A percentile compares a stretch with the other conserved stretches of the same genome.
These are phyloP conservation scores for Rhododendron griersonianum DNA, from an alignment of 148 eudicot genomes.

Conservation along the genomic window DNA sequence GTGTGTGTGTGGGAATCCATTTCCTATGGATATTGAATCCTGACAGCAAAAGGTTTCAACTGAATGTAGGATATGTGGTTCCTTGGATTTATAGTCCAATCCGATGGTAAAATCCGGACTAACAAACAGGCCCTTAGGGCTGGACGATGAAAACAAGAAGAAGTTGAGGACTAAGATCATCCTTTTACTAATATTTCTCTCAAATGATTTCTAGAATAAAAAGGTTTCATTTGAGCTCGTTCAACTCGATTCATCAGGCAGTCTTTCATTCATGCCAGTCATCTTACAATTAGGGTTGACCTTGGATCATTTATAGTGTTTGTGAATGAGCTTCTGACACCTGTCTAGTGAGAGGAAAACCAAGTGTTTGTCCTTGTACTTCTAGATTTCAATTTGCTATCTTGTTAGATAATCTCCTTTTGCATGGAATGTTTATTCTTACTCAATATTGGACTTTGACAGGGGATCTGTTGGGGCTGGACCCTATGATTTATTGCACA, in stretches of 20 bases:
- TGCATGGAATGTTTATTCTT: neutral
- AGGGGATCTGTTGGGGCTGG: constrained; percentile 27
- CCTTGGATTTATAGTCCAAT: neutral
- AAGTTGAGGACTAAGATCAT: neutral
- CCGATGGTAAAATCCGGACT: neutral
- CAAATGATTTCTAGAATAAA: neutral
- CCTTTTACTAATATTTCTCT: neutral
- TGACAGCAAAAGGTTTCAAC: neutral
- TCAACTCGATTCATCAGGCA: neutral
- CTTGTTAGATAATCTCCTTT: neutral
- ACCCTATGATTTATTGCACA: constrained; percentile 22
- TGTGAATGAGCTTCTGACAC: neutral
- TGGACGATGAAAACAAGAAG: too few species aligned
- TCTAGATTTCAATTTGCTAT: neutral
- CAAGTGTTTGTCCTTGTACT: neutral
- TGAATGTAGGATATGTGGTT: neutral
- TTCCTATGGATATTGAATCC: neutral
- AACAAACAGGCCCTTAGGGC: neutral
- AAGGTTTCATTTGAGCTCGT: neutral
- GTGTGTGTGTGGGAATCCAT: neutral
- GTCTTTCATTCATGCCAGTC: neutral
- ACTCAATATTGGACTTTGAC: neutral
- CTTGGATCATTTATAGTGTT: constrained; percentile 5
- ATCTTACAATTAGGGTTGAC: neutral
- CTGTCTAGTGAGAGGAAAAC: neutral